These are phyloP conservation scores for Cercophora samala DNA, from an alignment of 495 filamentous ascomycete genomes.

Conservation along the genomic window DNA sequence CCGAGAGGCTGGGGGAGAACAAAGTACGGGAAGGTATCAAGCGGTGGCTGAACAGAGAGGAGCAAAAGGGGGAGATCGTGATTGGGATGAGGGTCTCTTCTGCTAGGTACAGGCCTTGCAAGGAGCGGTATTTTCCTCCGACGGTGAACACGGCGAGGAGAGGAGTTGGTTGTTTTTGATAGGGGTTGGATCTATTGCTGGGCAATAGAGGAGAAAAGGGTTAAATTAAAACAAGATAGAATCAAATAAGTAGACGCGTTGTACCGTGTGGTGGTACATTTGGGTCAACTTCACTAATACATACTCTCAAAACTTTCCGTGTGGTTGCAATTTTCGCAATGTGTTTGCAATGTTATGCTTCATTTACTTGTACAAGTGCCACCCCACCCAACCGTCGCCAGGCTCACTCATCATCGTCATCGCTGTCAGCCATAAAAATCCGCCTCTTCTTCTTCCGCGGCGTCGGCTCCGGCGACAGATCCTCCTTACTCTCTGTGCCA, in stretches of 20 bases:
- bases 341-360: background rate
- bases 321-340: background rate
- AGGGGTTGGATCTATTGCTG: background rate
- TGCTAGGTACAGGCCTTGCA: background rate
- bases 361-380: background rate
- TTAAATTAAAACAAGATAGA: background rate
- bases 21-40: background rate
- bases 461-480: slow-evolving; percentile 6
- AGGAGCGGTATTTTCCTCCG: background rate
- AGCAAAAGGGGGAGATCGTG: background rate
- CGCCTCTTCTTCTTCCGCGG: slow-evolving; percentile 21
- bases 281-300: background rate
- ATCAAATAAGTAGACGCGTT: background rate
- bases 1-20: background rate
- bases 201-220: background rate
- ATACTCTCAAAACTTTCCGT: background rate
- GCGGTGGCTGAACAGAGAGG: background rate
- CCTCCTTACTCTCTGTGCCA: slow-evolving; percentile 17
- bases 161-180: background rate
- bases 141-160: background rate
- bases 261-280: background rate
- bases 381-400: background rate
- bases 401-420: slow-evolving; percentile 30
- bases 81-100: background rate
- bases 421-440: slow-evolving; percentile 26